These are phyloP conservation scores for Gossypium turneri DNA, from an alignment of 345 rosid genomes.

Conservation along the genomic window DNA sequence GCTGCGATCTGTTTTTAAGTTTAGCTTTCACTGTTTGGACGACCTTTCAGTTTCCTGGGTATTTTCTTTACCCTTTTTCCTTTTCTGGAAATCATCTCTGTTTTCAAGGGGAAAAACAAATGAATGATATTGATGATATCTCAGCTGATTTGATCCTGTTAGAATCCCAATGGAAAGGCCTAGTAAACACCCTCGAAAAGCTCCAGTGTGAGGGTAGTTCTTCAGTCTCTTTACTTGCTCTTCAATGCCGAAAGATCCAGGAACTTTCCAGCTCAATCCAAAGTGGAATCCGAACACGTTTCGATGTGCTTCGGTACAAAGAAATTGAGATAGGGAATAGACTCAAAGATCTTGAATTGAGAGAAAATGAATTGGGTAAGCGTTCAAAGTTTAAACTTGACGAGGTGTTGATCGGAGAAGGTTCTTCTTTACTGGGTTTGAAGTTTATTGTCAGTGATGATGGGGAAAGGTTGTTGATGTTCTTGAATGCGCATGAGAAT, in stretches of 20 bases:
- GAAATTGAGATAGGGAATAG: slow-evolving; percentile 8
- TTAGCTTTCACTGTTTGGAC: not conserved
- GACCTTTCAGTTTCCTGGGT: not conserved
- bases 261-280: not conserved
- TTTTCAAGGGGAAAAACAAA: not conserved
- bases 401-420: slow-evolving; percentile 3
- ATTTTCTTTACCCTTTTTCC: not conserved
- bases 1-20: not conserved
- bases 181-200: slow-evolving; percentile 2
- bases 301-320: not conserved
- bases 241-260: slow-evolving; percentile 14
- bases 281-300: not conserved
- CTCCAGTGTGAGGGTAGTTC: not conserved
- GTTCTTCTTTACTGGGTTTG: slow-evolving; percentile 11
- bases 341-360: slow-evolving; percentile 2
- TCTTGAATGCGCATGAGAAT: slow-evolving; percentile 17
- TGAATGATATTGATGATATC: slow-evolving; percentile 7
- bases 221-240: slow-evolving; percentile 2
- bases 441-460: slow-evolving; percentile 2
- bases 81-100: slow-evolving; percentile 4
- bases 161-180: not conserved
- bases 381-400: not conserved
- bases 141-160: slow-evolving; percentile 6
- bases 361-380: slow-evolving; percentile 12
- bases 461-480: slow-evolving; percentile 19